Conservation (phyloP, 805 yeast species). For the Sungouiella blattae region DNA sequence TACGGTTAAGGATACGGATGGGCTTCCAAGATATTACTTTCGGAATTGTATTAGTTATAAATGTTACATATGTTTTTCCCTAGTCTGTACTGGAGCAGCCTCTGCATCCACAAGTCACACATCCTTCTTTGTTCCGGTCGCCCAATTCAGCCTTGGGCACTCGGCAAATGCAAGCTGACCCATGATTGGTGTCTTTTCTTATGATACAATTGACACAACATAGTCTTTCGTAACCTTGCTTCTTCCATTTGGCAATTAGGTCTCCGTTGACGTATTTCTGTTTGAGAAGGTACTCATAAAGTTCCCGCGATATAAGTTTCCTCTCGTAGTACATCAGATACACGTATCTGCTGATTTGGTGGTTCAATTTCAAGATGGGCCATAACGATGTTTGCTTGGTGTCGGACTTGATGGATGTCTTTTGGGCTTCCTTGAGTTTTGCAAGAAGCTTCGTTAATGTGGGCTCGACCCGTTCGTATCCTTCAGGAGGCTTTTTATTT, state of each 20-base stretch:
- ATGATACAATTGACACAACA: slow-evolving; percentile 82
- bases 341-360: slow-evolving; percentile 72
- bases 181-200: slow-evolving; percentile 54
- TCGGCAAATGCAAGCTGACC: slow-evolving; percentile 74
- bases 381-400: slow-evolving; percentile 57
- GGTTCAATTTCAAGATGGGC: slow-evolving; percentile 68
- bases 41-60: neutral
- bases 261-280: slow-evolving; percentile 65
- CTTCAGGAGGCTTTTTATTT: slow-evolving; percentile 56
- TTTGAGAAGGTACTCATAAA: slow-evolving; percentile 71
- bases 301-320: slow-evolving; percentile 59
- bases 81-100: slow-evolving; percentile 81
- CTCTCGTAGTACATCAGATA: slow-evolving; percentile 71
- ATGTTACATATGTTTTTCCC: no score
- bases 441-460: slow-evolving; percentile 58
- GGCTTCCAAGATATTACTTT: no score
- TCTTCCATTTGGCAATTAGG: slow-evolving; percentile 78
- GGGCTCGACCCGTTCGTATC: slow-evolving; percentile 64
- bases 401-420: slow-evolving; percentile 30
- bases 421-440: slow-evolving; percentile 51
- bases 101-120: slow-evolving; percentile 79
- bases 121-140: slow-evolving; percentile 35
- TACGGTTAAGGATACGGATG: no score
- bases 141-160: slow-evolving; percentile 64
- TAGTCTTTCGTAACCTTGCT: slow-evolving; percentile 79